A percentile compares a stretch with the other conserved stretches of the same genome.
phyloP scores from a whole-genome alignment of 768 basidiomycete species.

The Multifurca ochricompacta region DNA sequence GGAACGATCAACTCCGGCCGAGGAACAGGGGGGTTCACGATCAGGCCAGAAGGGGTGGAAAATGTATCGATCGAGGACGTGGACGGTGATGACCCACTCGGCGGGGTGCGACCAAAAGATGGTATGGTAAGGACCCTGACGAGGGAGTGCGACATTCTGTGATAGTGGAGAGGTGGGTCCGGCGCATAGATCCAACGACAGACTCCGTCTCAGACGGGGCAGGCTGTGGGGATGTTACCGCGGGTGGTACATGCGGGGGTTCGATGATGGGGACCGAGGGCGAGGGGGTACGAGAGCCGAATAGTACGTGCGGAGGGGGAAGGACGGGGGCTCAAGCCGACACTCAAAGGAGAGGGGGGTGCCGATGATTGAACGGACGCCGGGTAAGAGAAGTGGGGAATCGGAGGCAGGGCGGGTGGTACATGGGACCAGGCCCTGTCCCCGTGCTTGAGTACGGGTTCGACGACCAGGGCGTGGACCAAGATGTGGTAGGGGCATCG shows the following conservation, averaged over 20 bases:
- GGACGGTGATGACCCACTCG: slow-evolving; percentile 1
- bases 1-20: not conserved
- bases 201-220: slow-evolving; percentile 3
- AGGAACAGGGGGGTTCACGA: not conserved
- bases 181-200: slow-evolving; percentile 2
- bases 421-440: not conserved
- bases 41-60: not conserved
- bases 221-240: not conserved
- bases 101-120: not conserved
- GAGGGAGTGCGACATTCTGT: slow-evolving; percentile 7
- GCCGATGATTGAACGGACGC: not conserved
- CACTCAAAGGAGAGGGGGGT: not conserved
- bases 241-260: not conserved
- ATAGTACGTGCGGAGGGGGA: not conserved
- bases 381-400: not conserved
- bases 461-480: not conserved
- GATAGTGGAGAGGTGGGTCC: slow-evolving; percentile 3
- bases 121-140: not conserved
- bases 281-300: not conserved
- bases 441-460: not conserved
- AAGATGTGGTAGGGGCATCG: not conserved
- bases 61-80: not conserved
- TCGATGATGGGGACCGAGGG: not conserved
- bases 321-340: not conserved
- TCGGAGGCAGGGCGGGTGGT: not conserved